phyloP scores from a whole-genome alignment of 352 stramenopile species.

The Phytophthora boehmeriae region DNA sequence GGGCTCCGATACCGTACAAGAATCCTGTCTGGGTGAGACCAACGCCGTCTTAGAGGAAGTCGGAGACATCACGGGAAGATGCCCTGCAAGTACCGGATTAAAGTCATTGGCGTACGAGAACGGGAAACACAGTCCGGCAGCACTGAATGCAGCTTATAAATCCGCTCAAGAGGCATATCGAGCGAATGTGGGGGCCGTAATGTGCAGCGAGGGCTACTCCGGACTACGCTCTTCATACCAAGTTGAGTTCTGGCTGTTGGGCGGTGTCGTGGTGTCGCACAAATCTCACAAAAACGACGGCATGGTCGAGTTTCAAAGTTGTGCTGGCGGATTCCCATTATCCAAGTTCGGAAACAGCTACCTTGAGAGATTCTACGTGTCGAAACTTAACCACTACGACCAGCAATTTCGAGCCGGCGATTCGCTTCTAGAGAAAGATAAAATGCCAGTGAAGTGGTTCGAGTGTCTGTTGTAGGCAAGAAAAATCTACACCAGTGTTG shows the following conservation, averaged over 20 bases:
- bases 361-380: constrained; percentile 46
- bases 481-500: too few species aligned
- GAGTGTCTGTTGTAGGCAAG: constrained; percentile 48
- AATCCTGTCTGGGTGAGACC: constrained; percentile 14
- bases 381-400: constrained; percentile 61
- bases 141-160: constrained; percentile 25
- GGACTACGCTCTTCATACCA: constrained; percentile 36
- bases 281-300: constrained; percentile 32
- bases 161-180: constrained; percentile 28
- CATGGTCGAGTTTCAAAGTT: constrained; percentile 35
- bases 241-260: constrained; percentile 21
- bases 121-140: constrained; percentile 9
- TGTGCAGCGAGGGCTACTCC: constrained; percentile 33
- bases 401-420: constrained; percentile 55
- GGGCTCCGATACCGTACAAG: constrained; percentile 22
- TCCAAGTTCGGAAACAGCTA: constrained; percentile 46
- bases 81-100: constrained; percentile 14
- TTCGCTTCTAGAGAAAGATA: constrained; percentile 36
- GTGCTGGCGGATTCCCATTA: constrained; percentile 26
- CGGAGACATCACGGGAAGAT: constrained; percentile 13
- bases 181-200: constrained; percentile 29
- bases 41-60: constrained; percentile 18
- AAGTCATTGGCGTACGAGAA: constrained; percentile 34
- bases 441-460: constrained; percentile 69
- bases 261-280: constrained; percentile 23